Conservation (phyloP, 495 filamentous ascomycete genomes). For the Penicillium pulvis region DNA sequence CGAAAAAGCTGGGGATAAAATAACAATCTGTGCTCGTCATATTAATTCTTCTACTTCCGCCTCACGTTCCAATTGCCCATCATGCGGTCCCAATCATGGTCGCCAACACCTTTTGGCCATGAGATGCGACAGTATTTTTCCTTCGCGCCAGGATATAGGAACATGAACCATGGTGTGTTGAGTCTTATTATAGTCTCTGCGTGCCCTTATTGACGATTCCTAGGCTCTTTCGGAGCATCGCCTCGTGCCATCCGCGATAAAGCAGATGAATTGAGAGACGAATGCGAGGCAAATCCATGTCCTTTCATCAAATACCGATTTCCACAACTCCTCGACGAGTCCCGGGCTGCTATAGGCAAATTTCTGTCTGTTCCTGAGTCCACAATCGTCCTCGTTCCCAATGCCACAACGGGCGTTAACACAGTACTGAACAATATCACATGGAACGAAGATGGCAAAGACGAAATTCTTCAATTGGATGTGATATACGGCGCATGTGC, state of each 20-base stretch:
- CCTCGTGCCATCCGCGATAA: slow-evolving; percentile 59
- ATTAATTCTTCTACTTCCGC: neutral
- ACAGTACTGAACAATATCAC: slow-evolving; percentile 68
- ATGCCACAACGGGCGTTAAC: slow-evolving; percentile 76
- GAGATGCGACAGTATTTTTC: slow-evolving; percentile 64
- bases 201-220: neutral
- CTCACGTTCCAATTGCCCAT: neutral
- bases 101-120: slow-evolving; percentile 43
- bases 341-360: slow-evolving; percentile 60
- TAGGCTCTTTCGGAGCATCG: slow-evolving; percentile 74
- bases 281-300: slow-evolving; percentile 63
- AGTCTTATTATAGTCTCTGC: neutral
- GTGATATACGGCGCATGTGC: slow-evolving; percentile 72
- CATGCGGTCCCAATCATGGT: neutral
- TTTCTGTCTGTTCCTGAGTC: slow-evolving; percentile 62
- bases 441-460: slow-evolving; percentile 49
- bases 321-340: slow-evolving; percentile 59
- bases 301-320: slow-evolving; percentile 68
- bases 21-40: neutral
- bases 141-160: slow-evolving; percentile 60
- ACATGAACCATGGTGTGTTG: slow-evolving; percentile 72
- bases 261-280: slow-evolving; percentile 55
- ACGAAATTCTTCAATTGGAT: slow-evolving; percentile 61
- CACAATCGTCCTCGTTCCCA: slow-evolving; percentile 69
- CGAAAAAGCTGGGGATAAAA: neutral